Evolutionary conservation across 2,329 filamentous ascomycete genomes (phyloP).

Genomic region (Alternaria sp.): DNA sequence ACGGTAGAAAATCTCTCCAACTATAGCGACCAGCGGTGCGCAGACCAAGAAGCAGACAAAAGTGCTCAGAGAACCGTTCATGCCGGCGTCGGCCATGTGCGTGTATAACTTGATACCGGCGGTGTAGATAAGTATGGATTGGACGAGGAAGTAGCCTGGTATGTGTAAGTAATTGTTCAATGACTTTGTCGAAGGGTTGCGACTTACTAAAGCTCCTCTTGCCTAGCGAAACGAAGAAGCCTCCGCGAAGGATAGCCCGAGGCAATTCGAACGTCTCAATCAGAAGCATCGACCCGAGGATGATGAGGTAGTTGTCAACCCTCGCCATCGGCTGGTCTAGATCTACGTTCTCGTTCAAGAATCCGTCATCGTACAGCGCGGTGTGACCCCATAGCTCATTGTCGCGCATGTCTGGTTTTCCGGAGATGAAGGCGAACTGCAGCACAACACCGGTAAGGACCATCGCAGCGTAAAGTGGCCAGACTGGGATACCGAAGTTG

Average conservation of each 20-base stretch:
- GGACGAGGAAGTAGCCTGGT: conserved; percentile 52
- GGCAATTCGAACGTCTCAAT: conserved; percentile 50
- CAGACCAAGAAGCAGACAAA: conserved; percentile 36
- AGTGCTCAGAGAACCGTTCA: conserved; percentile 15
- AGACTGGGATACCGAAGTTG: conserved; percentile 25
- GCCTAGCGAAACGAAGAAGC: conserved; percentile 49
- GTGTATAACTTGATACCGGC: conserved; percentile 56
- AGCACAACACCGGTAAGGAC: conserved; percentile 48
- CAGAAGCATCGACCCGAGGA: conserved; percentile 52
- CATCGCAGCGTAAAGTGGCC: conserved; percentile 42
- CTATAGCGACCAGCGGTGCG: conserved; percentile 21
- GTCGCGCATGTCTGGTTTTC: conserved; percentile 44
- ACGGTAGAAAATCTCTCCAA: conserved; percentile 41
- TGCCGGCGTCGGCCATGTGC: conserved; percentile 24
- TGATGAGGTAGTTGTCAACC: conserved; percentile 53
- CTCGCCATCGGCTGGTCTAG: conserved; percentile 46
- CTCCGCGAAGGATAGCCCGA: conserved; percentile 46
- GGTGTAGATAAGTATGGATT: conserved; percentile 52
- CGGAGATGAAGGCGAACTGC: conserved; percentile 54
- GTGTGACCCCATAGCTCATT: conserved; percentile 52
- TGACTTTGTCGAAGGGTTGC: not conserved
- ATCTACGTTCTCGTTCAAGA: conserved; percentile 47
- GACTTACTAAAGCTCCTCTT: conserved; percentile 54
- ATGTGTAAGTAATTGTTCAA: conserved; percentile 13
- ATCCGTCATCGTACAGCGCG: conserved; percentile 48